These are phyloP conservation scores for Lathyrus tuberosus DNA, from an alignment of 306 rosid genomes.

Conservation along the genomic window DNA sequence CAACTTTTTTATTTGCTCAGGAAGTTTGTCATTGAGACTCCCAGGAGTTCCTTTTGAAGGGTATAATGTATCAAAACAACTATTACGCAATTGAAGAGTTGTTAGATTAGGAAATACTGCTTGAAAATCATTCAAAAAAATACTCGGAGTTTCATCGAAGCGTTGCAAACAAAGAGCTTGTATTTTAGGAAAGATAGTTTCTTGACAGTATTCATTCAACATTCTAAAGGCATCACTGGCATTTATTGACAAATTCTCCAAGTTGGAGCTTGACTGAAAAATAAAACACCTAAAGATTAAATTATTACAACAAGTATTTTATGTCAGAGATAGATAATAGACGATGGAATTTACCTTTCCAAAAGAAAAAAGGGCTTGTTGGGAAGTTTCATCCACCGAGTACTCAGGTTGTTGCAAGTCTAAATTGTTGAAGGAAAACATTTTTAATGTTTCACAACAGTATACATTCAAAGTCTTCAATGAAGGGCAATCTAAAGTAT, in stretches of 20 bases:
- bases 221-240: neutral
- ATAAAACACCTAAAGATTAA: neutral
- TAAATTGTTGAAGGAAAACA: constrained; percentile 3
- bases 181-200: neutral
- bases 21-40: too few relatives aligned
- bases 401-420: neutral
- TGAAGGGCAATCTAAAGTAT: constrained; percentile 15
- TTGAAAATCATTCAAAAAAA: too few relatives aligned
- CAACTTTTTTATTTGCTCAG: too few relatives aligned
- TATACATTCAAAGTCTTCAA: neutral
- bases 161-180: neutral
- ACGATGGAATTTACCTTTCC: neutral
- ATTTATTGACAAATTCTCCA: neutral
- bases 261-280: neutral
- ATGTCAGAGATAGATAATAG: neutral
- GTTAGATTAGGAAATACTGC: too few relatives aligned
- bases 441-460: constrained; percentile 8
- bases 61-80: too few relatives aligned
- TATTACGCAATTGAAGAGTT: too few relatives aligned
- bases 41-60: too few relatives aligned
- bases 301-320: neutral
- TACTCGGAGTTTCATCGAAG: neutral
- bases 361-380: neutral
- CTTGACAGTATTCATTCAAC: neutral
- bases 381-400: neutral